Conservation (phyloP, 1,284 basidiomycete genomes). For the Cutaneotrichosporon dermatis region DNA sequence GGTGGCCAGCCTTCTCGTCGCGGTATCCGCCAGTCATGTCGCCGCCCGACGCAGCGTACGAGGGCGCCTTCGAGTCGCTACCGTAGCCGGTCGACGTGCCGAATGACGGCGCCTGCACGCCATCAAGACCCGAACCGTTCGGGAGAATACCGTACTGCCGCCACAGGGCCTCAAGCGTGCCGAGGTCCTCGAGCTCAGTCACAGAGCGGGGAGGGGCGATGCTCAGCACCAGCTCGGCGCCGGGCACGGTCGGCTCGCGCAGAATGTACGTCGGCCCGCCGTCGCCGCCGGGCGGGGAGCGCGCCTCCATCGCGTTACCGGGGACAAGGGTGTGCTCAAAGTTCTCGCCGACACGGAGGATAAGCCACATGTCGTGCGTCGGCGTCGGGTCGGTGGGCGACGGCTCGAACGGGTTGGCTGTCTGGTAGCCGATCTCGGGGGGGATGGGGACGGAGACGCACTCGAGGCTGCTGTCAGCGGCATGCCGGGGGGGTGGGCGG, state of each 20-base stretch:
- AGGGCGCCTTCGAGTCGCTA: background rate
- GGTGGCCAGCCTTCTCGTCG: constrained; percentile 9
- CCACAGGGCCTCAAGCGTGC: constrained; percentile 66
- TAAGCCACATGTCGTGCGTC: constrained; percentile 48
- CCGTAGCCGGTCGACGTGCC: background rate
- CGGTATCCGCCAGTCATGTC: background rate
- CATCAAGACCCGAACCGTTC: constrained; percentile 29
- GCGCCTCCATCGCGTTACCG: constrained; percentile 23
- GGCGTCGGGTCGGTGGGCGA: constrained; percentile 38
- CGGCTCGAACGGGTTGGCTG: constrained; percentile 46
- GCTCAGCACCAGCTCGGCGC: constrained; percentile 49
- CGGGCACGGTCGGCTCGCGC: constrained; percentile 25
- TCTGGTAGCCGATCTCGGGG: constrained; percentile 41
- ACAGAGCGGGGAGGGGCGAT: constrained; percentile 6
- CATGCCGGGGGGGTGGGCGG: no score
- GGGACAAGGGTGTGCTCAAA: constrained; percentile 47
- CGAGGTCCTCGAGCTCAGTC: constrained; percentile 57
- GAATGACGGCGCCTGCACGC: constrained; percentile 19
- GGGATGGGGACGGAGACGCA: constrained; percentile 47
- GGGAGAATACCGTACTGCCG: constrained; percentile 58
- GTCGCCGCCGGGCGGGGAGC: constrained; percentile 14
- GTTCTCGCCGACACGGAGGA: constrained; percentile 40
- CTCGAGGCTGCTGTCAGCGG: constrained; percentile 35
- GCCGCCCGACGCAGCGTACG: no score
- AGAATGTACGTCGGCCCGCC: constrained; percentile 30